A percentile compares a stretch with the other conserved stretches of the same genome.
These are phyloP conservation scores for Kluyveromyces sp. DNA, from an alignment of 1,139 yeast species.

Conservation along the genomic window DNA sequence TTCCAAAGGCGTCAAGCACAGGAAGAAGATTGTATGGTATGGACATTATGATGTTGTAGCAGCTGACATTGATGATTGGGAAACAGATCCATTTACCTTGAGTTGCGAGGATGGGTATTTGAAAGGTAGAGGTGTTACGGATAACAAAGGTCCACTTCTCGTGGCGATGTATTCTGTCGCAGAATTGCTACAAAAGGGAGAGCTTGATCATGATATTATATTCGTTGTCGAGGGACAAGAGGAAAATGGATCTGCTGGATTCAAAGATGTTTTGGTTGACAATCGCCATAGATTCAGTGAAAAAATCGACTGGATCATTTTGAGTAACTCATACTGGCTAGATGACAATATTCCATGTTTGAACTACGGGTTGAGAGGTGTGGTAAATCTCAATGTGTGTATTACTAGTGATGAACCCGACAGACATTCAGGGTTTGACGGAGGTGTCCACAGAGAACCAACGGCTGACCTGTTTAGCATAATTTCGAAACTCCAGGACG, in stretches of 20 bases:
- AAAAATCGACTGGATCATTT: conserved; percentile 75
- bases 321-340: conserved; percentile 91
- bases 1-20: conserved; percentile 11
- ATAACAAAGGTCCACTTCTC: conserved; percentile 90
- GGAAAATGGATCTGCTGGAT: conserved; percentile 87
- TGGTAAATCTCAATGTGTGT: conserved; percentile 68
- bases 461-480: conserved; percentile 75
- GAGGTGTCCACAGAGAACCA: conserved; percentile 86
- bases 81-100: conserved; percentile 68
- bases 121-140: conserved; percentile 89
- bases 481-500: conserved; percentile 54
- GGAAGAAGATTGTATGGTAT: conserved; percentile 63
- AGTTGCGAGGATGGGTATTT: conserved; percentile 77
- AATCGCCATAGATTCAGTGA: conserved; percentile 51
- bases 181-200: conserved; percentile 47
- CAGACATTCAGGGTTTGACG: conserved; percentile 94
- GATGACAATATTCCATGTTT: conserved; percentile 85
- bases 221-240: conserved; percentile 93
- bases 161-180: conserved; percentile 88
- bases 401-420: conserved; percentile 73
- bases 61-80: conserved; percentile 63
- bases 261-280: conserved; percentile 53
- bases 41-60: conserved; percentile 94
- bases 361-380: conserved; percentile 91
- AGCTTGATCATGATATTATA: conserved; percentile 64